These are phyloP conservation scores for Termitomyces eurrhizus DNA, from an alignment of 768 basidiomycete species.

Conservation along the genomic window DNA sequence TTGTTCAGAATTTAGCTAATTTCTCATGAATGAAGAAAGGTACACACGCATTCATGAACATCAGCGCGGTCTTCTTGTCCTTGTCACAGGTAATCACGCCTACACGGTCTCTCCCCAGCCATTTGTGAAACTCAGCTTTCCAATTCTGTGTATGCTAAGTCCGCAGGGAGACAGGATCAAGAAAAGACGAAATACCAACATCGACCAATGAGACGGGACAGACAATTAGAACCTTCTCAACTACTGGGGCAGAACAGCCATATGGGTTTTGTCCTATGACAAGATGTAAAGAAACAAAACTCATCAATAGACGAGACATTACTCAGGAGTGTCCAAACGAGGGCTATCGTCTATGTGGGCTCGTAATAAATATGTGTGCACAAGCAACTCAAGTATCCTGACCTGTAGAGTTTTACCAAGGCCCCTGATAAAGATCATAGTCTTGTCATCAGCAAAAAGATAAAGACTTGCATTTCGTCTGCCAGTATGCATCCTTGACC, in stretches of 20 bases:
- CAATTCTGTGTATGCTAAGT: constrained; percentile 63
- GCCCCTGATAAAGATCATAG: constrained; percentile 49
- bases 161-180: background rate
- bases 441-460: background rate
- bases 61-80: constrained; percentile 49
- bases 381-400: background rate
- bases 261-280: constrained; percentile 83
- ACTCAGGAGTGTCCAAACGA: constrained; percentile 93
- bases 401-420: constrained; percentile 95
- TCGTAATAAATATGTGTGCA: background rate
- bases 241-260: constrained; percentile 44
- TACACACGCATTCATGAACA: constrained; percentile 72
- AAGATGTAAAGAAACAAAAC: background rate
- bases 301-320: constrained; percentile 21
- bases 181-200: constrained; percentile 34
- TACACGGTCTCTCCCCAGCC: constrained; percentile 59
- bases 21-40: background rate
- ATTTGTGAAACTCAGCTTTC: constrained; percentile 94
- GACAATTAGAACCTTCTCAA: constrained; percentile 86
- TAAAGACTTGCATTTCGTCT: constrained; percentile 76
- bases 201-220: constrained; percentile 90
- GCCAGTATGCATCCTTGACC: constrained; percentile 94
- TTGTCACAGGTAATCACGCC: constrained; percentile 45
- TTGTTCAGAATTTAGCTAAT: constrained; percentile 3
- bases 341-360: constrained; percentile 69